Evolutionary conservation across 179 eudicot species (phyloP).

Genomic region (Nepenthes alata): DNA sequence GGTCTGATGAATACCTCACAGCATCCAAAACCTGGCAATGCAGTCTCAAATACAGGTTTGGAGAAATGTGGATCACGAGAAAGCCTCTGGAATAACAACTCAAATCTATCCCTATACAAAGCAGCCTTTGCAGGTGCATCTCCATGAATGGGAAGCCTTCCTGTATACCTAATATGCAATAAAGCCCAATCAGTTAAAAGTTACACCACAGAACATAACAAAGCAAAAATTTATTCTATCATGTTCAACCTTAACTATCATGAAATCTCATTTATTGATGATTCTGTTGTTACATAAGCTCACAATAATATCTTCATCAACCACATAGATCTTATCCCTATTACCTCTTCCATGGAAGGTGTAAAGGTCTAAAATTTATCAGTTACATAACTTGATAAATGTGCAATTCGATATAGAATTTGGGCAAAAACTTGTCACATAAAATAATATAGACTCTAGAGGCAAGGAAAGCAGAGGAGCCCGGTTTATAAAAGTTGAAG

Average conservation of each 20-base stretch:
- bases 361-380: too few species aligned
- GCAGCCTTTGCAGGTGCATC: conserved; percentile 68
- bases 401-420: too few species aligned
- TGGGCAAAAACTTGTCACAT: too few species aligned
- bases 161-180: conserved; percentile 36
- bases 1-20: conserved; percentile 55
- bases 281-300: too few species aligned
- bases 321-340: background rate
- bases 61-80: conserved; percentile 78
- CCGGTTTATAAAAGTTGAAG: too few species aligned
- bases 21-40: conserved; percentile 40
- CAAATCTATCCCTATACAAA: conserved; percentile 75
- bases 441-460: too few species aligned
- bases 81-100: conserved; percentile 61
- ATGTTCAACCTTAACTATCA: too few species aligned
- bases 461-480: too few species aligned
- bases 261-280: too few species aligned
- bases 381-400: too few species aligned
- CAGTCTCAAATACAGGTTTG: conserved; percentile 61
- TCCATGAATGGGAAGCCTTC: conserved; percentile 69
- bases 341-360: too few species aligned
- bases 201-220: background rate
- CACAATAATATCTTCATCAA: background rate
- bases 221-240: background rate
- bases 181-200: background rate